phyloP scores from a whole-genome alignment of 345 rosid species.

The Theobroma cacao region DNA sequence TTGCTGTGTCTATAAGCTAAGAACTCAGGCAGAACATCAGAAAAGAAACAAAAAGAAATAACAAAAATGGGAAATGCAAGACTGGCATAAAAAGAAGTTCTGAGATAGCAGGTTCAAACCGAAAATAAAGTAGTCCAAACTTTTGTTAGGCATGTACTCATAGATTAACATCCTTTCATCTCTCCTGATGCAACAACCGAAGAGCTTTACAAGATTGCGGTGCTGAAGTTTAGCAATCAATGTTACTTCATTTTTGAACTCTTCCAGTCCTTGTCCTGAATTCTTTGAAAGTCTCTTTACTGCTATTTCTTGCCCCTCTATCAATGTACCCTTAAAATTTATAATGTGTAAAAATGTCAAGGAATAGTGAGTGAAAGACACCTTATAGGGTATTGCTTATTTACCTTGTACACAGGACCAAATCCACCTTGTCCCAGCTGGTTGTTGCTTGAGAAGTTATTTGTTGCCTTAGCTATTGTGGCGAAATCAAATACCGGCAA shows the following conservation, averaged over 20 bases:
- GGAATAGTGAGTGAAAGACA: background rate
- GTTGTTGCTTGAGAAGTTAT: conserved; percentile 29
- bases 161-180: conserved; percentile 9
- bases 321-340: background rate
- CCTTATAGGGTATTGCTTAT: background rate
- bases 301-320: conserved; percentile 1
- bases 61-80: background rate
- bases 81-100: background rate
- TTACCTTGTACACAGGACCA: conserved; percentile 35
- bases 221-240: conserved; percentile 10
- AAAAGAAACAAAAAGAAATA: background rate
- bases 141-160: conserved; percentile 39
- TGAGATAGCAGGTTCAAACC: background rate
- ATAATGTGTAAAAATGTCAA: background rate
- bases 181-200: conserved; percentile 1
- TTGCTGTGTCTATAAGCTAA: background rate
- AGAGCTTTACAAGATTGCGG: conserved; percentile 7
- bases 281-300: background rate
- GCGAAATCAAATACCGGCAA: conserved; percentile 12
- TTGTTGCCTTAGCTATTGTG: conserved; percentile 24
- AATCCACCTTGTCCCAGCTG: conserved; percentile 47
- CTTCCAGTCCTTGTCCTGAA: conserved; percentile 4
- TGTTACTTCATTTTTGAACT: conserved; percentile 3
- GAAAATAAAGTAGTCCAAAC: conserved; percentile 21
- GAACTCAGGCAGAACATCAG: background rate